Base-by-base conservation (phyloP, 2,329 filamentous ascomycete species). In the Aureobasidium sp. region DNA sequence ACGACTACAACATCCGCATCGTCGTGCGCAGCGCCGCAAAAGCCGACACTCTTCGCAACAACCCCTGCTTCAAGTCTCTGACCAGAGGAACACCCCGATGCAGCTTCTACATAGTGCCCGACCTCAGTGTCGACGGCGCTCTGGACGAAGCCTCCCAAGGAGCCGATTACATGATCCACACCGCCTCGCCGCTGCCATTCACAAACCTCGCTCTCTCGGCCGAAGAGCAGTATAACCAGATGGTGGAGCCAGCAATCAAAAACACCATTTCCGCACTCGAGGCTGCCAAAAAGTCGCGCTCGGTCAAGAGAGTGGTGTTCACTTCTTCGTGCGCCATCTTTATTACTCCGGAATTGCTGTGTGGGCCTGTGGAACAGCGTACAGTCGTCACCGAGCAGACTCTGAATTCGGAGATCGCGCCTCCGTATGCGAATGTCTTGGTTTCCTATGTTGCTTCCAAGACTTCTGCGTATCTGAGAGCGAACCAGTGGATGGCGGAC, bases 301-400 rank as follows among this genome's bases (percentile, higher is more conserved):
- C 67, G 0, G 70, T 81, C n/a, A 70, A 73, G 61, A 71, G 75
- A 15, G 66, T 80, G 9, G 73, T 80, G 20, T 75, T 81, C 55
- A 80, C 78, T 14, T 67, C 66, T 20, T 70, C 67, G 41, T 62
- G 66, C 47, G 62, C 66, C 31, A 63, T 67, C 34, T 62, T 69
- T 20, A 63, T 66, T 8, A 62, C 64, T 11, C 51, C 66, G 31
- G 45, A 64, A 15, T 37, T 63, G 14, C 42, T 62, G 17, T 27
- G 42, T 27, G 56, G 39, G 2, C 49, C 51, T 34, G 59, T 58
- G 15, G 60, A 64, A 7, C 25, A 55, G 8, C 63, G 41, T 53
- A 60, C 64, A 3, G 37, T 58, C 11, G 56, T 64, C 62, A 56
- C 31, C 1, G 64, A 65, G 6, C 63, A 67, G 4, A 37, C 45